phyloP scores from a whole-genome alignment of 495 filamentous ascomycete genomes.

The Podospora australis region DNA sequence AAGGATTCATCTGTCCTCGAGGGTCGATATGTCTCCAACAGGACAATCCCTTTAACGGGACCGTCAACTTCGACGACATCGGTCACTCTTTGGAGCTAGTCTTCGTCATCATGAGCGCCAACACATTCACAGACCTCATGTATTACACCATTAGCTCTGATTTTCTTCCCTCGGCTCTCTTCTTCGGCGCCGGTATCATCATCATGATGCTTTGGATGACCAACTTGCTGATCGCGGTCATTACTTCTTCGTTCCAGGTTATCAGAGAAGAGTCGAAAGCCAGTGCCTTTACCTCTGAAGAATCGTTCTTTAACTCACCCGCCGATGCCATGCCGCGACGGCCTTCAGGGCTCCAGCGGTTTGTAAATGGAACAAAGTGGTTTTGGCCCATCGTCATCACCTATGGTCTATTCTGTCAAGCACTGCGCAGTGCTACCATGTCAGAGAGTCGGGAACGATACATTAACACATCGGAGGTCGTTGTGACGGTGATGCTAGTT shows the following conservation, averaged over 20 bases:
- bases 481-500: slow-evolving; percentile 72
- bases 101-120: slow-evolving; percentile 98
- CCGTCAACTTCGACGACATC: slow-evolving; percentile 93
- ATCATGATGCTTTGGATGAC: slow-evolving; percentile 96
- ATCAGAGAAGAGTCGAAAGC: slow-evolving; percentile 93
- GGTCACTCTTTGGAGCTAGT: slow-evolving; percentile 84
- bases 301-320: slow-evolving; percentile 30
- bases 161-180: slow-evolving; percentile 76
- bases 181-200: slow-evolving; percentile 80
- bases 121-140: slow-evolving; percentile 90
- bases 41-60: slow-evolving; percentile 73
- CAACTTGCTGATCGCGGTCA: slow-evolving; percentile 94
- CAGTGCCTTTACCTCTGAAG: slow-evolving; percentile 81
- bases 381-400: slow-evolving; percentile 78
- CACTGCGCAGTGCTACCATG: slow-evolving; percentile 71
- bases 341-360: slow-evolving; percentile 52
- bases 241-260: slow-evolving; percentile 97
- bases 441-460: slow-evolving; percentile 40
- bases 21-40: slow-evolving; percentile 78
- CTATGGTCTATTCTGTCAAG: slow-evolving; percentile 68
- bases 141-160: slow-evolving; percentile 90
- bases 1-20: slow-evolving; percentile 86
- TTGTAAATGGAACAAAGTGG: slow-evolving; percentile 66
- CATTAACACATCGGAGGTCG: slow-evolving; percentile 60
- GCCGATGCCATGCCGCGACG: slow-evolving; percentile 43